A percentile compares a stretch with the other conserved stretches of the same genome.
phyloP scores from a whole-genome alignment of 129 eudicot species.

The Pseudognaphalium luteoalbum region DNA sequence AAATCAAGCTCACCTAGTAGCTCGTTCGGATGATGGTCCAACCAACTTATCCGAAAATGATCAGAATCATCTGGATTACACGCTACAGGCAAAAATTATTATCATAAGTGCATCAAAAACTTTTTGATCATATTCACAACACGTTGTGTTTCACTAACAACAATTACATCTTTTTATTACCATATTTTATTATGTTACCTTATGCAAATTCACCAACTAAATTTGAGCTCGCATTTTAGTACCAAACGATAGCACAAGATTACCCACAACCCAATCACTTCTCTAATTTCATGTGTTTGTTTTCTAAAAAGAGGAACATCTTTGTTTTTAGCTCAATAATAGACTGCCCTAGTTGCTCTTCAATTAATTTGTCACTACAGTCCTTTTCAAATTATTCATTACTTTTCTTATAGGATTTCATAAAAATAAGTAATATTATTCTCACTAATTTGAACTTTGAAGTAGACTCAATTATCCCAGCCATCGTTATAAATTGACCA shows the following conservation, averaged over 20 bases:
- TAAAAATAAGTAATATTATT: neutral
- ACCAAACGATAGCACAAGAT: neutral
- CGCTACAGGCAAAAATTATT: too few relatives aligned
- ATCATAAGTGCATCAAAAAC: too few relatives aligned
- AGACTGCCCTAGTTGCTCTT: constrained; percentile 23
- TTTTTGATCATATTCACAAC: too few relatives aligned
- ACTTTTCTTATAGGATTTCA: neutral
- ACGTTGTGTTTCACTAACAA: too few relatives aligned
- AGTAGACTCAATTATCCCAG: neutral
- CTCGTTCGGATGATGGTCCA: too few relatives aligned
- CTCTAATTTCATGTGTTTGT: constrained; percentile 17
- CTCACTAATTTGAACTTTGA: neutral
- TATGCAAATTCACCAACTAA: too few relatives aligned
- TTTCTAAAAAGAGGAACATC: constrained; percentile 27
- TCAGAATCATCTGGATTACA: too few relatives aligned
- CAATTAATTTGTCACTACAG: neutral
- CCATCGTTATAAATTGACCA: neutral
- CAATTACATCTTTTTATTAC: too few relatives aligned
- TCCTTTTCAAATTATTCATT: constrained; percentile 19
- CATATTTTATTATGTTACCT: too few relatives aligned
- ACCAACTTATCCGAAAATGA: too few relatives aligned
- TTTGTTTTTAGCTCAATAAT: constrained; percentile 30
- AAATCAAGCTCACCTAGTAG: too few relatives aligned
- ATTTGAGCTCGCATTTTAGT: too few relatives aligned
- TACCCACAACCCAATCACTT: constrained; percentile 12